Evolutionary conservation across 768 basidiomycete species (phyloP).

Genomic region (Leccinum longicurvipes): DNA sequence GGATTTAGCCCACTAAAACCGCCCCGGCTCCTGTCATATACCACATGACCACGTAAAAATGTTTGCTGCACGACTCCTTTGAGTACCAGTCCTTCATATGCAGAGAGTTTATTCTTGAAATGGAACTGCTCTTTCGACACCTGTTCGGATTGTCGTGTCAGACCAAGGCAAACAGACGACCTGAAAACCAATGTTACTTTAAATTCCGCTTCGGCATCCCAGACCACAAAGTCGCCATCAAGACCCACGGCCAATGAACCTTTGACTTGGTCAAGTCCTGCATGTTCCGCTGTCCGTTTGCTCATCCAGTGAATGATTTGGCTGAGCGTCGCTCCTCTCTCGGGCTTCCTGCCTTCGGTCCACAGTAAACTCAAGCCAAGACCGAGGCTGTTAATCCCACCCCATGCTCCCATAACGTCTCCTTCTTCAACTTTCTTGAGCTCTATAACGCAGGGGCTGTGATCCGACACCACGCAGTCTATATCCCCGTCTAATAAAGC

Average conservation of each 20-base stretch:
- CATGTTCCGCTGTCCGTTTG: conserved; percentile 72
- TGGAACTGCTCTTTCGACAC: conserved; percentile 68
- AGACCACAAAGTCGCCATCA: conserved; percentile 86
- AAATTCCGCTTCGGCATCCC: conserved; percentile 59
- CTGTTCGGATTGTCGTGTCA: conserved; percentile 38
- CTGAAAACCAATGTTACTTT: conserved; percentile 25
- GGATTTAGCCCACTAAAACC: conserved; percentile 37
- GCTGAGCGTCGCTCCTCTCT: conserved; percentile 49
- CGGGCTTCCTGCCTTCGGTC: conserved; percentile 69
- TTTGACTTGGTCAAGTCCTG: conserved; percentile 65
- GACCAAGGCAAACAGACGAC: neutral
- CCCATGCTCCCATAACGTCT: conserved; percentile 90
- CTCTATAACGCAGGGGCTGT: conserved; percentile 83
- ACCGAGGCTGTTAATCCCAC: conserved; percentile 89
- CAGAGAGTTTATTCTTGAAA: conserved; percentile 94
- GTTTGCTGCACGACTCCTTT: conserved; percentile 73
- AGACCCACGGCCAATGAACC: conserved; percentile 70
- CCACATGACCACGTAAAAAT: conserved; percentile 70
- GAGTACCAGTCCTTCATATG: conserved; percentile 76
- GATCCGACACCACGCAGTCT: conserved; percentile 94
- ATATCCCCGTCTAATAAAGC: conserved; percentile 81
- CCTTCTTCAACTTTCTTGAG: conserved; percentile 78
- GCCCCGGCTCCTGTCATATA: conserved; percentile 49
- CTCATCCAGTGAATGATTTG: conserved; percentile 76
- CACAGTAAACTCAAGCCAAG: conserved; percentile 85